phyloP scores from a whole-genome alignment of 2,329 filamentous ascomycete genomes.

The Diaporthe destruens region DNA sequence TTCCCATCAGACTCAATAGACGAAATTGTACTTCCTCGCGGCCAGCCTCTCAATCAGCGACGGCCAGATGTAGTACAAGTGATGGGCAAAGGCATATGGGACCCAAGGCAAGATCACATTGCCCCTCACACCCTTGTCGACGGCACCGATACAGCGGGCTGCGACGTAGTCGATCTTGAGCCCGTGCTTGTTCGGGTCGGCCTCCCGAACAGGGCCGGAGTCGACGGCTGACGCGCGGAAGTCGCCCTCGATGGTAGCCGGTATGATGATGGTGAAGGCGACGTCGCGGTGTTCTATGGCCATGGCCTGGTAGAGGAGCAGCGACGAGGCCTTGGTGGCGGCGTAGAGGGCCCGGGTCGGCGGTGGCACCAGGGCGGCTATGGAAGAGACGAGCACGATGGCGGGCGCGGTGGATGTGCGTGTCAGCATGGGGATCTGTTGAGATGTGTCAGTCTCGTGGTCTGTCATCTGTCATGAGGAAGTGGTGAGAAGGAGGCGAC shows the following conservation, averaged over 20 bases:
- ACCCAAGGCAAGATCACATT: slow-evolving; percentile 50
- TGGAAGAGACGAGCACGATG: slow-evolving; percentile 40
- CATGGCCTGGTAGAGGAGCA: slow-evolving; percentile 51
- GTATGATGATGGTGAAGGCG: slow-evolving; percentile 49
- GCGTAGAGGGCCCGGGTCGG: slow-evolving; percentile 52
- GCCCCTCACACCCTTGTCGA: slow-evolving; percentile 46
- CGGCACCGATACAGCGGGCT: slow-evolving; percentile 47
- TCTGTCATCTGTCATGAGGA: background rate
- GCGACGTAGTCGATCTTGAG: slow-evolving; percentile 50
- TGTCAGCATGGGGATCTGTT: slow-evolving; percentile 48
- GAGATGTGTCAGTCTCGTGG: background rate
- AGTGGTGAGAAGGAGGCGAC: background rate
- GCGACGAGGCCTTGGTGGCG: slow-evolving; percentile 51
- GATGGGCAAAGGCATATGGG: slow-evolving; percentile 48
- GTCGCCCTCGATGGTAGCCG: slow-evolving; percentile 52
- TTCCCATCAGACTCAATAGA: background rate
- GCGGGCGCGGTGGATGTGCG: slow-evolving; percentile 46
- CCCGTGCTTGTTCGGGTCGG: slow-evolving; percentile 48
- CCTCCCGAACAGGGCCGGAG: slow-evolving; percentile 44
- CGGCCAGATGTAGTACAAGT: slow-evolving; percentile 50
- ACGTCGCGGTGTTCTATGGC: slow-evolving; percentile 51
- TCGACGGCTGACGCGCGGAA: slow-evolving; percentile 53
- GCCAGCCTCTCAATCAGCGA: slow-evolving; percentile 48
- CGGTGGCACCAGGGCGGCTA: slow-evolving; percentile 49
- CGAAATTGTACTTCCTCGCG: slow-evolving; percentile 50